Conservation (phyloP, 2,329 filamentous ascomycete species). For the Fusarium luffae region DNA sequence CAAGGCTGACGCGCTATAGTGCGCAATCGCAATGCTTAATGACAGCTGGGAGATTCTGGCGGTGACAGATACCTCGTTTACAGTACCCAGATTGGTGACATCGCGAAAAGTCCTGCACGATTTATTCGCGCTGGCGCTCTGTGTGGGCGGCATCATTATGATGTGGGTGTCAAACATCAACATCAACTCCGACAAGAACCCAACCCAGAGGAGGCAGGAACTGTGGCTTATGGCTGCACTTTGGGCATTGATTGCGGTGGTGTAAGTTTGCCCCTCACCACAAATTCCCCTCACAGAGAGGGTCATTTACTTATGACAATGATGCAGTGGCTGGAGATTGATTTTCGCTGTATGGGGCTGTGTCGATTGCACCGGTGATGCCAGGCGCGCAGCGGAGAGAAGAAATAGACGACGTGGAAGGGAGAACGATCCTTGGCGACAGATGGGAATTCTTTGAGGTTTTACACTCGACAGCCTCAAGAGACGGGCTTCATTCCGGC, state of each 20-base stretch:
- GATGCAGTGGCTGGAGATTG: constrained; percentile 43
- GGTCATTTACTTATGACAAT: constrained; percentile 2
- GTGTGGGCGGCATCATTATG: constrained; percentile 50
- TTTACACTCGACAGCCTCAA: background rate
- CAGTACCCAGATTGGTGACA: constrained; percentile 44
- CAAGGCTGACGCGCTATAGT: constrained; percentile 37
- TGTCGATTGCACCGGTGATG: constrained; percentile 43
- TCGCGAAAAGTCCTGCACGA: constrained; percentile 49
- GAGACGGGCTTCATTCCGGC: background rate
- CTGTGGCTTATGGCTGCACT: constrained; percentile 37
- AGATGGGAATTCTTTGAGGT: constrained; percentile 36
- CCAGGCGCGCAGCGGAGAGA: constrained; percentile 33
- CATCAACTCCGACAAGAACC: constrained; percentile 8
- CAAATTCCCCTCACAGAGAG: background rate
- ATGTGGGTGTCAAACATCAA: constrained; percentile 49
- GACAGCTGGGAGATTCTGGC: constrained; percentile 53
- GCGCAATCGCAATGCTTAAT: constrained; percentile 50
- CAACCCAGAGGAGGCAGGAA: constrained; percentile 29
- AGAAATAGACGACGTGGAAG: constrained; percentile 28
- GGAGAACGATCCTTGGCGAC: constrained; percentile 37
- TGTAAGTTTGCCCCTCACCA: constrained; percentile 37
- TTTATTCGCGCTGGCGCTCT: constrained; percentile 49
- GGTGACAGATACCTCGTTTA: constrained; percentile 42
- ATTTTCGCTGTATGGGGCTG: constrained; percentile 48
- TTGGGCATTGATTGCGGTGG: constrained; percentile 39